These are phyloP conservation scores for Rhodotorula glutinis DNA, from an alignment of 1,284 basidiomycete genomes.

Conservation along the genomic window DNA sequence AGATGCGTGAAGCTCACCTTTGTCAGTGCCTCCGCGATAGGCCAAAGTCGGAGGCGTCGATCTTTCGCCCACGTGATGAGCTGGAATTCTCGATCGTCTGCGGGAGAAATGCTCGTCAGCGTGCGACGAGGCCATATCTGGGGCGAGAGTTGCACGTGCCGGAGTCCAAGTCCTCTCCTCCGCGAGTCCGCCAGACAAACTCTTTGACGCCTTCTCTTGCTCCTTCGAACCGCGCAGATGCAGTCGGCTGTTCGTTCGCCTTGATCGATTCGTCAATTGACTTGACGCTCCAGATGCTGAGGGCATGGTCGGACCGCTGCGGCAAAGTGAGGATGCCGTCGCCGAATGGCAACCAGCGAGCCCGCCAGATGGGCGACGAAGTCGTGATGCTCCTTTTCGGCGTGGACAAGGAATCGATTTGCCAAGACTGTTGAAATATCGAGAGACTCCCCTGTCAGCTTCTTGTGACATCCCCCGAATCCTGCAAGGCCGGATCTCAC, in stretches of 20 bases:
- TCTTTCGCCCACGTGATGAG: conserved; percentile 98
- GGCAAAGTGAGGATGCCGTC: conserved; percentile 82
- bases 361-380: conserved; percentile 88
- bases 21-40: conserved; percentile 68
- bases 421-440: conserved; percentile 32
- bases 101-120: neutral
- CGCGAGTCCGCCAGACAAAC: conserved; percentile 84
- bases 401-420: conserved; percentile 18
- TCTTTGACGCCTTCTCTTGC: conserved; percentile 94
- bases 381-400: conserved; percentile 52
- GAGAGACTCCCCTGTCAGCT: neutral
- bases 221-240: conserved; percentile 77
- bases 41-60: conserved; percentile 87
- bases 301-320: conserved; percentile 76
- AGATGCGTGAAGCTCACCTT: conserved; percentile 52
- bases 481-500: conserved; percentile 58
- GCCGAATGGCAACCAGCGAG: conserved; percentile 88
- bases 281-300: conserved; percentile 73
- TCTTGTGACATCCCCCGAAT: too few relatives aligned
- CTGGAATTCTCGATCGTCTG: conserved; percentile 74
- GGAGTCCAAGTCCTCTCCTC: conserved; percentile 50
- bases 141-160: conserved; percentile 13
- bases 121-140: neutral
- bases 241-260: conserved; percentile 52
- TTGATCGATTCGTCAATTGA: conserved; percentile 2